Base-by-base conservation (phyloP, 495 filamentous ascomycete species). In the Tuber aestivum region DNA sequence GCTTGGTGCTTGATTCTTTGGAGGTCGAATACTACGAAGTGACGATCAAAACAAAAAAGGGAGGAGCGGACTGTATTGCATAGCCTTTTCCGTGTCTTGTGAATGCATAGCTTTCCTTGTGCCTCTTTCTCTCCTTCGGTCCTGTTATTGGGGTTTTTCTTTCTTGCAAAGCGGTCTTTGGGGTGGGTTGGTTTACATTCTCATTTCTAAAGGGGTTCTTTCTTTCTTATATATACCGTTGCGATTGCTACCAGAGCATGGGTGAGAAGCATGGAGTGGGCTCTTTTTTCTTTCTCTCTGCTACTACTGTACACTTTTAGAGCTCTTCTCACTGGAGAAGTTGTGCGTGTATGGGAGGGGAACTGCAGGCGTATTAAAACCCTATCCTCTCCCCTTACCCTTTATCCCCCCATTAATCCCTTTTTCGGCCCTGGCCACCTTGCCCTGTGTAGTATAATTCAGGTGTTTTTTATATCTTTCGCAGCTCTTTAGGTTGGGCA, bases 111-210 rank as follows among this genome's bases (percentile, higher is more conserved):
- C 38, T 38, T 71, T 71, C 70, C 32, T 65, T 75, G 78, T 78
- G 83, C 81, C 81, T 56, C 79, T 74, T 83, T 84, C 80, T 71
- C 77, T 84, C 81, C 83, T 83, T 80, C 61, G 70, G 73, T 77
- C 44, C 74, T 74, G 75, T 75, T 65, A 72, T 27, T 48, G 37
- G 71, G 83, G 80, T 73, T 80, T 70, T 77, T 82, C 79, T 76
- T 44, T 41, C 21, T 56, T 41, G 76, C 81, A 81, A 83, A 82
- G 78, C 69, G 75, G 80, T 83, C 81, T 75, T 79, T 70, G 72
- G 68, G 72, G 73, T 72, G 74, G 80, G 78, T 81, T 83, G 78
- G 72, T 73, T 74, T 80, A 65, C 80, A 35, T 72, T 72, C 71
- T 69, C 72, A 70, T 56, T 42, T 37, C 71, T 75, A 79, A 70